phyloP scores from a whole-genome alignment of 108 stramenopile species.

The Aurantiochytrium sp. region DNA sequence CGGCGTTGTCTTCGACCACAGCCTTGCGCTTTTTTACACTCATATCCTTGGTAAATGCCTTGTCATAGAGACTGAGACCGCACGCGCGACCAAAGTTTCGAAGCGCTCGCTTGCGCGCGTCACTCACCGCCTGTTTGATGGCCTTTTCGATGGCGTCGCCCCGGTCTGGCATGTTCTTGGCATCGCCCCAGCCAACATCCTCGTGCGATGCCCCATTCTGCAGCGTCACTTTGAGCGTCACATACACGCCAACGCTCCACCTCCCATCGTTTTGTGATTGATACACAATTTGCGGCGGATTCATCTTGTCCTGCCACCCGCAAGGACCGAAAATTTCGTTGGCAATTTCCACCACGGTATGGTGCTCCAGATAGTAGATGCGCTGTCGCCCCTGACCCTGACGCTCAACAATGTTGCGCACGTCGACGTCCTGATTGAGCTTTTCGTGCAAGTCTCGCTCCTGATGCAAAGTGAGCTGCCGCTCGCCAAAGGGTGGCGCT shows the following conservation, averaged over 20 bases:
- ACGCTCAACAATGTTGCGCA: background rate
- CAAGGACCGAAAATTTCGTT: background rate
- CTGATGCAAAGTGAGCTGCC: background rate
- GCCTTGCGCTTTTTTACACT: background rate
- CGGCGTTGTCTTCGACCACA: background rate
- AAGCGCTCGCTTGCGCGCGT: conserved; percentile 6
- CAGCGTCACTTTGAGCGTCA: background rate
- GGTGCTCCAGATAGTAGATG: background rate
- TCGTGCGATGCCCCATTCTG: background rate
- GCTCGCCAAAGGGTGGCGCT: background rate
- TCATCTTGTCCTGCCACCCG: background rate
- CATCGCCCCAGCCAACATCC: background rate
- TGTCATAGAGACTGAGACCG: conserved; percentile 13
- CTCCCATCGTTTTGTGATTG: background rate
- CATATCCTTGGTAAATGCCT: background rate
- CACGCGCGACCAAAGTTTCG: background rate
- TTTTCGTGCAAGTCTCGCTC: background rate
- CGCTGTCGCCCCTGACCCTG: background rate
- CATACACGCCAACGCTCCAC: conserved; percentile 4
- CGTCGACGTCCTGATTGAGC: background rate
- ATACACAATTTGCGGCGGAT: background rate
- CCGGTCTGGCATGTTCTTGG: conserved; percentile 1
- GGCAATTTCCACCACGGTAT: background rate
- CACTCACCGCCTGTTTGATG: background rate
- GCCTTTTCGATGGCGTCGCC: conserved; percentile 9